A percentile compares a stretch with the other conserved stretches of the same genome.
These are phyloP conservation scores for Fusarium vanettenii DNA, from an alignment of 2,329 filamentous ascomycete species.

Conservation along the genomic window DNA sequence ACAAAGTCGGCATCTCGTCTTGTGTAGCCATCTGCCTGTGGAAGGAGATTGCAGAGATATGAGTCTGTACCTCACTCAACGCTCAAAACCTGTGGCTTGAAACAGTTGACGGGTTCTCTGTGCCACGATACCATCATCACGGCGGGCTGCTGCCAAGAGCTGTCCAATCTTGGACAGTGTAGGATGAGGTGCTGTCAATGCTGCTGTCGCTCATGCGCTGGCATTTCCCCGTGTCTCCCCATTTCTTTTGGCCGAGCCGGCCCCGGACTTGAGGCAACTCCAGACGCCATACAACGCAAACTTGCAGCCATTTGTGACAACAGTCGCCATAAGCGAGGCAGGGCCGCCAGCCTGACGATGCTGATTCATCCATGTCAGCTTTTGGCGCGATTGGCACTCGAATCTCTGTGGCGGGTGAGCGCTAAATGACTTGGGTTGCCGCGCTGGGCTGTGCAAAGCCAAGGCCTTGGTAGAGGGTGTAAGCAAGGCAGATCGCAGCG, in stretches of 20 bases:
- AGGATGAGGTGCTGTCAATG: background rate
- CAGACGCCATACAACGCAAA: background rate
- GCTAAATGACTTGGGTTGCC: background rate
- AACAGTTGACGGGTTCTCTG: background rate
- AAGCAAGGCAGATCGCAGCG: background rate
- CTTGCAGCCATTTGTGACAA: background rate
- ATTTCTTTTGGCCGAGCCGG: background rate
- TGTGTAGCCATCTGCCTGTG: background rate
- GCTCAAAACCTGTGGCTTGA: background rate
- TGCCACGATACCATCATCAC: background rate
- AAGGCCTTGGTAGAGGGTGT: background rate
- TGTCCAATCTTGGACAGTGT: background rate
- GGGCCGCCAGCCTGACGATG: background rate
- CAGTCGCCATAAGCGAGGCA: background rate
- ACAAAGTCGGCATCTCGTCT: background rate
- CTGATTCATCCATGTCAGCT: background rate
- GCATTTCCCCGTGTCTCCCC: background rate
- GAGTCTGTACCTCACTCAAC: background rate
- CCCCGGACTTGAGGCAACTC: background rate
- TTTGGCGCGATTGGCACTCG: background rate
- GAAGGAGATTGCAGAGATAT: background rate
- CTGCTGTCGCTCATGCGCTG: background rate
- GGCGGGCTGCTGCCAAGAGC: slow-evolving; percentile 8
- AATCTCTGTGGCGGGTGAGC: background rate
- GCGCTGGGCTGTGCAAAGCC: background rate